Conservation (phyloP, 108 stramenopile species). For the Skeletonema menzelii region DNA sequence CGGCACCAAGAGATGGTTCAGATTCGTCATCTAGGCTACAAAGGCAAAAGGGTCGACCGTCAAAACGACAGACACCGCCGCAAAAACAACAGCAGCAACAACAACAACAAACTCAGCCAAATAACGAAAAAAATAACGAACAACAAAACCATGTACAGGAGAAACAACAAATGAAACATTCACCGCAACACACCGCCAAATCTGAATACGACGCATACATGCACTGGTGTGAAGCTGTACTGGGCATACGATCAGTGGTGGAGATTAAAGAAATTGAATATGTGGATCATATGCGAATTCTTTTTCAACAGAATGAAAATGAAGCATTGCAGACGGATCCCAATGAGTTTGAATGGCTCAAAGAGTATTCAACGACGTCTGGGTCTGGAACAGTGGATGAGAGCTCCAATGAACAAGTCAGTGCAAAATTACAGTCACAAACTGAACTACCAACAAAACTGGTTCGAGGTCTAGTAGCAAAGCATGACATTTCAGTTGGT, state of each 20-base stretch:
- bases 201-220: constrained; percentile 43
- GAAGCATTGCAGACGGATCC: constrained; percentile 20
- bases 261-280: constrained; percentile 75
- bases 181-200: not conserved
- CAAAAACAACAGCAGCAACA: not conserved
- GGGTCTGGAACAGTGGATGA: constrained; percentile 13
- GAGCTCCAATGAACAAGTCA: not conserved
- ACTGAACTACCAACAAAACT: constrained; percentile 31
- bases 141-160: constrained; percentile 70
- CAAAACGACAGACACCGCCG: not conserved
- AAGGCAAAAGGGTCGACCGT: not conserved
- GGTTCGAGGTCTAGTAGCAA: constrained; percentile 76
- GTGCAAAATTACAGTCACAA: not conserved
- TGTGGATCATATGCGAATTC: constrained; percentile 56
- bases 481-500: constrained; percentile 56
- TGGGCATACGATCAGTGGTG: constrained; percentile 63
- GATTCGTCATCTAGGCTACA: not conserved
- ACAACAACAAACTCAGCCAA: not conserved
- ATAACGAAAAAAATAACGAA: constrained; percentile 26
- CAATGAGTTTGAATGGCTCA: constrained; percentile 31
- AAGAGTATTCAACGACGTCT: constrained; percentile 13
- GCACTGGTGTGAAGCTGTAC: constrained; percentile 58
- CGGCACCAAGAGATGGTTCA: not conserved
- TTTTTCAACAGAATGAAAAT: constrained; percentile 44
- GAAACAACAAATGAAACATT: constrained; percentile 9